Percentiles rank a stretch among this genome's conserved stretches.
Conservation (phyloP, 441 rosid species). For the Capsella rubella region DNA sequence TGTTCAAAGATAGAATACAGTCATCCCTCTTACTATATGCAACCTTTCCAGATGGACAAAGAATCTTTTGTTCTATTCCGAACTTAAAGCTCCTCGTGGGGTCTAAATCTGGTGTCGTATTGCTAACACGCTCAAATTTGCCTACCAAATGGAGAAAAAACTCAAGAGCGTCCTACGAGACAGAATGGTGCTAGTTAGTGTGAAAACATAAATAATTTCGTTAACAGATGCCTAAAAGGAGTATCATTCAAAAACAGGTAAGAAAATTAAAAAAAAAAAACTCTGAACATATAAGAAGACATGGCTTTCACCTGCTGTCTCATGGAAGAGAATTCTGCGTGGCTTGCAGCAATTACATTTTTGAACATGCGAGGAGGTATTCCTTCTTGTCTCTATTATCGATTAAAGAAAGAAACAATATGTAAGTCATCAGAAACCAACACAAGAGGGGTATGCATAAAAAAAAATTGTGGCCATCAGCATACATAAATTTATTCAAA, state of each 20-base stretch:
- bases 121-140: conserved; percentile 86
- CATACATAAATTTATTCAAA: conserved; percentile 5
- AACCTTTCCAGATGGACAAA: conserved; percentile 94
- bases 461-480: neutral
- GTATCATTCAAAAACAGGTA: conserved; percentile 15
- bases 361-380: conserved; percentile 98
- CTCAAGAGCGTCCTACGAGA: conserved; percentile 91
- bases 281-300: conserved; percentile 19
- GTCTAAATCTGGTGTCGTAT: conserved; percentile 67
- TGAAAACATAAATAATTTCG: conserved; percentile 7
- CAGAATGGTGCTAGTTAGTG: conserved; percentile 32
- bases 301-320: conserved; percentile 83
- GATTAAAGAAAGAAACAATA: conserved; percentile 27
- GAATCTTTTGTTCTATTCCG: conserved; percentile 93
- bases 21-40: conserved; percentile 87
- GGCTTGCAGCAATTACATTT: conserved; percentile 91
- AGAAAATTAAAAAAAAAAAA: conserved; percentile 1
- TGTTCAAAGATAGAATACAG: conserved; percentile 89
- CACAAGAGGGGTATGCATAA: conserved; percentile 3
- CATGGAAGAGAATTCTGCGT: conserved; percentile 93
- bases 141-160: conserved; percentile 91
- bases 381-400: conserved; percentile 86
- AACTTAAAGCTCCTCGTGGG: conserved; percentile 91
- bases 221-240: conserved; percentile 9
- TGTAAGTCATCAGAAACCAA: conserved; percentile 29